phyloP scores from a whole-genome alignment of 2,329 filamentous ascomycete genomes.

The Microdochium bolleyi region DNA sequence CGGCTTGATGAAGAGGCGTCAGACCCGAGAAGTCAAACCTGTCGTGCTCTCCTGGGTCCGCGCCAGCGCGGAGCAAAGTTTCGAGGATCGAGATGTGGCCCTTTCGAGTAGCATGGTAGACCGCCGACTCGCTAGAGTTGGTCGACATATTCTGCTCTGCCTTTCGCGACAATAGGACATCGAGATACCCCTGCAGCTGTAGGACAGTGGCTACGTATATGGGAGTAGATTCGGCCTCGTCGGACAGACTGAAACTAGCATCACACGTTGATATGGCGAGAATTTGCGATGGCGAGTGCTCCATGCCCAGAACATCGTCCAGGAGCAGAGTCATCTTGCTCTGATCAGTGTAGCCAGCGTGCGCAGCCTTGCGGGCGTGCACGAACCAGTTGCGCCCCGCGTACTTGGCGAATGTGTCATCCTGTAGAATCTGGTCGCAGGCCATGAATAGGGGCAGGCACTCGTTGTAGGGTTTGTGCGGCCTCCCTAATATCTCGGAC shows the following conservation, averaged over 20 bases:
- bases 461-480: neutral
- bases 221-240: neutral
- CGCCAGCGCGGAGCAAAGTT: neutral
- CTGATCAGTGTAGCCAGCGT: neutral
- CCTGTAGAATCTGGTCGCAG: neutral
- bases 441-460: neutral
- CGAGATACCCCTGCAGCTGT: neutral
- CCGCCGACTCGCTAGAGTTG: neutral
- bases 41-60: neutral
- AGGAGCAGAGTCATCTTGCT: neutral
- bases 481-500: neutral
- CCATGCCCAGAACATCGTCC: neutral
- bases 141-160: neutral
- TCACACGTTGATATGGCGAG: neutral
- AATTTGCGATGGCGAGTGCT: neutral
- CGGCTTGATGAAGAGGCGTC: conserved; percentile 2
- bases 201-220: neutral
- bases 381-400: neutral
- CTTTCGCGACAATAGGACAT: neutral
- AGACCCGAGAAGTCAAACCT: neutral
- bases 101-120: neutral
- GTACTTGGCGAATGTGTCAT: neutral
- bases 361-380: neutral
- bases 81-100: neutral
- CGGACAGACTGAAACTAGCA: neutral